Base-by-base conservation (phyloP, 2,329 filamentous ascomycete genomes). In the Pseudogymnoascus sp. region DNA sequence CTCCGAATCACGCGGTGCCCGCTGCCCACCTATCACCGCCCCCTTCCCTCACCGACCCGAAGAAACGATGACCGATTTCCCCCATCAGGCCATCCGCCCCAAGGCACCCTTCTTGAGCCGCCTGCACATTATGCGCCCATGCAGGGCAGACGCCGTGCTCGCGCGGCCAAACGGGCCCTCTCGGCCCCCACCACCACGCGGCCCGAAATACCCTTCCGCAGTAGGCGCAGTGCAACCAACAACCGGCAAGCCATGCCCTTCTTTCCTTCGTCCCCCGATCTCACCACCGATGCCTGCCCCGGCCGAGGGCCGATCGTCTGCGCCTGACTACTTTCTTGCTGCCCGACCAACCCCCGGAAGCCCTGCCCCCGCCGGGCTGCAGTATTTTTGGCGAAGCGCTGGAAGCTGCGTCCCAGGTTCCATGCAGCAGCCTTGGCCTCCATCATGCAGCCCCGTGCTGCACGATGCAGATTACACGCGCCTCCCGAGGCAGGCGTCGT, bases 331-430 rank as follows among this genome's bases (percentile, higher is more conserved):
- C 50, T 33, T 33, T n/a, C 16, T 31, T 56, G 50, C 50, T 56
- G 50, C 50, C 50, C 50, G 50, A 56, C 50, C 50, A 56, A 56
- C 29, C 16, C 50, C 26, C 29, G n/a, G 50, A 56, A 8, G 16
- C 50, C 14, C 50, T 56, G 50, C n/a, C n/a, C 50, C 50, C 50
- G 8, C 50, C 50, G 29, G 50, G 29, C 29, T 56, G 50, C 50
- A 29, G 50, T 56, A 56, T 56, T 56, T 53, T 56, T 56, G 50
- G 50, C 5, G 50, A 56, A 56, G 47, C 47, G 47, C 47, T 56
- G 47, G 47, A 56, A 56, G 26, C 50, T 56, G 29, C n/a, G 50
- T 19, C 33, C 16, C 24, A 29, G 26, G 50, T 56, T 56, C 50
- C 50, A 56, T 56, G 50, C 50, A 56, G 50, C 10, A 33, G 29